phyloP scores from a whole-genome alignment of 2,329 filamentous ascomycete genomes.

The Ophiocordyceps camponoti-saundersi region DNA sequence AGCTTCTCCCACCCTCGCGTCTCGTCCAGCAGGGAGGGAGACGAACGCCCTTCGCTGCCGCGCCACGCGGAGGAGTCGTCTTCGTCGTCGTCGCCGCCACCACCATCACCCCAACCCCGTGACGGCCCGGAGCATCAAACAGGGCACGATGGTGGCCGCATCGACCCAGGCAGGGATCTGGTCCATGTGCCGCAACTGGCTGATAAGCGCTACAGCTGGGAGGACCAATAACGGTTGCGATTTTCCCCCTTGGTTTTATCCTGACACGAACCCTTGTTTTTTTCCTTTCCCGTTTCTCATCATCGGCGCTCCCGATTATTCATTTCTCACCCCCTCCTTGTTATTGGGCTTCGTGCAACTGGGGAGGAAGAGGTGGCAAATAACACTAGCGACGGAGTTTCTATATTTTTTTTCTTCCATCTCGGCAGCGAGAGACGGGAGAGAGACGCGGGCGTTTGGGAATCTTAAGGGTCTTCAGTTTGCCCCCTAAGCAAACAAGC shows the following conservation, averaged over 20 bases:
- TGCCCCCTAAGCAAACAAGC: no score
- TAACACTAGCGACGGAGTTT: conserved; percentile 7
- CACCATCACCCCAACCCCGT: background rate
- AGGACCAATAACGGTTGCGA: conserved; percentile 14
- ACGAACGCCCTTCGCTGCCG: background rate
- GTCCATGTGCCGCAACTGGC: conserved; percentile 34
- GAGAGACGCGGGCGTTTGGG: background rate
- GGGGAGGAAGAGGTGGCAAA: background rate
- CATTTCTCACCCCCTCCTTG: background rate
- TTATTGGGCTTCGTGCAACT: conserved; percentile 2
- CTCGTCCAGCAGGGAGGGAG: background rate
- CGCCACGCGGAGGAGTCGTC: background rate
- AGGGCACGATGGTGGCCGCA: conserved; percentile 13
- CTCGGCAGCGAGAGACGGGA: background rate
- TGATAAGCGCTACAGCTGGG: conserved; percentile 33
- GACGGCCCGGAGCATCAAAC: background rate
- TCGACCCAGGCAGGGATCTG: conserved; percentile 25
- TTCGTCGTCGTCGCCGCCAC: no score
- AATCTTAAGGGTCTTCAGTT: no score
- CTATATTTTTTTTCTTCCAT: no score
- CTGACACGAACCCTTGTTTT: background rate
- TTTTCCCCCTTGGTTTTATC: background rate
- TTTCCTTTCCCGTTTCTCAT: background rate
- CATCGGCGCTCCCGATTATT: no score
- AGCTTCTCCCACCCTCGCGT: background rate